Base-by-base conservation (phyloP, 768 basidiomycete genomes). In the Hemileccinum rubropunctum region DNA sequence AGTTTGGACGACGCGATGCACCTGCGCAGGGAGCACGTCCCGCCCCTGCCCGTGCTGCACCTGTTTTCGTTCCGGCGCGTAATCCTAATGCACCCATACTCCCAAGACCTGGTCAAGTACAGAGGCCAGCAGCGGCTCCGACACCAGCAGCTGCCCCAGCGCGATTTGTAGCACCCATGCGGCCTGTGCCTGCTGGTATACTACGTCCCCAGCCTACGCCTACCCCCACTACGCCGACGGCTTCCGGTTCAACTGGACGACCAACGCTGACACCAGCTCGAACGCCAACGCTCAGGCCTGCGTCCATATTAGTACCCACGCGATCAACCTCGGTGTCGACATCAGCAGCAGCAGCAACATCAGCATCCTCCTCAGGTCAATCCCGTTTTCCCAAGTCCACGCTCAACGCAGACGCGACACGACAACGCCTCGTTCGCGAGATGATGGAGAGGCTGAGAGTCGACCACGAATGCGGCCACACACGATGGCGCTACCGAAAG, bases 401-500 rank as follows among this genome's bases (percentile, higher is more conserved):
- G 11, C 9, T 6, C 20, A 20, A 38, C 28, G 10, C 15, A 2
- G 42, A 56, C 33, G 3, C 39, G 13, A 36, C 9, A 42, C 57
- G 61, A 27, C 54, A 57, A 21, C 50, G 51, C 28, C 54, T 64
- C 42, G 64, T 76, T 3, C 57, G 35, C 12, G 57, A 65, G 36
- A 68, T 60, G 56, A 69, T 68, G 42, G 72, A 71, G 1, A 50
- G 69, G 4, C 66, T 86, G 35, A 65, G 80, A 9, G 64, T 68
- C 6, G 75, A 80, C 50, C 86, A 86, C 58, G 73, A 81, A 3
- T 87, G 85, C 49, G 15, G 51, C 11, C 67, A 73, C 3, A 66
- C 64, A 40, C 42, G n/a, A 0, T 84, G 83, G 81, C 63, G 56
- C 21, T 73, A 73, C 34, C 67, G 73, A 0, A 1, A 60, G 2